Percentiles rank a stretch among this genome's conserved stretches.
Conservation (phyloP, 176 grass and related monocot species). For the Echinochloa phyllopogon region DNA sequence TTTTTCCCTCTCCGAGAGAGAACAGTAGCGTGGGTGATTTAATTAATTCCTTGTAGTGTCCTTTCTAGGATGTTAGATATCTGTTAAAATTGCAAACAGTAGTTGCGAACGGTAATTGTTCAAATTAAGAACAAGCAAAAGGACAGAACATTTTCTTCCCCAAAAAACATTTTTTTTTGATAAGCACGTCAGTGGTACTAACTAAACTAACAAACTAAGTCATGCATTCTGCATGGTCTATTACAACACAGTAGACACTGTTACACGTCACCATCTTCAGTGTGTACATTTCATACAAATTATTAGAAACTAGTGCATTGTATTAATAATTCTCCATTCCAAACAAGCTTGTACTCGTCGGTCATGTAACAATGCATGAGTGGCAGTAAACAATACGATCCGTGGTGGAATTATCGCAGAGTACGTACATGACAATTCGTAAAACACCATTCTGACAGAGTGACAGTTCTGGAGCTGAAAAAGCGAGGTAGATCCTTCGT, state of each 20-base stretch:
- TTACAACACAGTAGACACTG: neutral
- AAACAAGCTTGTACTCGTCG: neutral
- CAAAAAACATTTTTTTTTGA: too few species aligned
- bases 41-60: neutral
- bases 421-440: neutral
- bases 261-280: neutral
- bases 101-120: neutral
- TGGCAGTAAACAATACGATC: neutral
- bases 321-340: neutral
- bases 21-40: neutral
- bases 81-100: neutral
- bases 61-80: neutral
- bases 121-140: neutral
- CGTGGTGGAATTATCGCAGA: neutral
- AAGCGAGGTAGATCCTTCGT: conserved; percentile 13
- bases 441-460: neutral
- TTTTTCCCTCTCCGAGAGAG: neutral
- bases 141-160: neutral
- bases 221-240: neutral
- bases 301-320: too few species aligned
- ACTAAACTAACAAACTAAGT: neutral
- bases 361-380: neutral
- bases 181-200: too few species aligned
- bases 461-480: neutral
- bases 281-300: neutral